A percentile compares a stretch with the other conserved stretches of the same genome.
Conservation (phyloP, 2,329 filamentous ascomycete species). For the Colletotrichum godetiae region DNA sequence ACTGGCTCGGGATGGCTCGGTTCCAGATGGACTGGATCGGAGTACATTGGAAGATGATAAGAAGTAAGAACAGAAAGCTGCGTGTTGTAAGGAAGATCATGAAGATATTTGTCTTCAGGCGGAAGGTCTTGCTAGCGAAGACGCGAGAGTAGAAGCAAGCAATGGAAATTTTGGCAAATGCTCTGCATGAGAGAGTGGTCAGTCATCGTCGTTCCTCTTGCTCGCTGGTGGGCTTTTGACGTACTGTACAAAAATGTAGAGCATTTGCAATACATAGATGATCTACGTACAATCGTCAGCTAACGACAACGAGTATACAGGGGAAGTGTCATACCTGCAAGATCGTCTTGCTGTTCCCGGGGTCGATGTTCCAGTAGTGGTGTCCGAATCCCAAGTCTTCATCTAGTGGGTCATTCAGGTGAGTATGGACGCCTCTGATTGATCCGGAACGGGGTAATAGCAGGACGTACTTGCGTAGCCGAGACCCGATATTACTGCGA, state of each 20-base stretch:
- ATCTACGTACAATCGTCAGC: constrained; percentile 10
- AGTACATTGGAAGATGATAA: constrained; percentile 38
- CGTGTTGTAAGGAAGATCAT: constrained; percentile 27
- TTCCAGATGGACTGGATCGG: constrained; percentile 37
- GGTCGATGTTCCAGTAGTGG: constrained; percentile 40
- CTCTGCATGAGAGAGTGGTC: not conserved
- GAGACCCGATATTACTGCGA: no score
- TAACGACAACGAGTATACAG: not conserved
- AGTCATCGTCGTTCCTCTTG: not conserved
- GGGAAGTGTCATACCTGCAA: constrained; percentile 12
- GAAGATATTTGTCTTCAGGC: constrained; percentile 14
- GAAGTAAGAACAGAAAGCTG: constrained; percentile 30
- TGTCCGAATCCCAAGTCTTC: constrained; percentile 36
- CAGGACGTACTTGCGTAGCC: constrained; percentile 1
- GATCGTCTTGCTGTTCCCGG: constrained; percentile 19
- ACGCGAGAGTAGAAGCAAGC: constrained; percentile 39
- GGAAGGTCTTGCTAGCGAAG: constrained; percentile 22
- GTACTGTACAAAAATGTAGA: constrained; percentile 39
- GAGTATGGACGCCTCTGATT: no score
- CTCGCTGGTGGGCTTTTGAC: no score
- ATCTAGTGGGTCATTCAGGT: not conserved
- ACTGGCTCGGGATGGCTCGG: constrained; percentile 6
- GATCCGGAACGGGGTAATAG: no score
- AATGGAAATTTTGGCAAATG: constrained; percentile 40
- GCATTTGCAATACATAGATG: constrained; percentile 38